A percentile compares a stretch with the other conserved stretches of the same genome.
These are phyloP conservation scores for Blastobotrys arbuscula DNA, from an alignment of 1,139 yeast species.

Conservation along the genomic window DNA sequence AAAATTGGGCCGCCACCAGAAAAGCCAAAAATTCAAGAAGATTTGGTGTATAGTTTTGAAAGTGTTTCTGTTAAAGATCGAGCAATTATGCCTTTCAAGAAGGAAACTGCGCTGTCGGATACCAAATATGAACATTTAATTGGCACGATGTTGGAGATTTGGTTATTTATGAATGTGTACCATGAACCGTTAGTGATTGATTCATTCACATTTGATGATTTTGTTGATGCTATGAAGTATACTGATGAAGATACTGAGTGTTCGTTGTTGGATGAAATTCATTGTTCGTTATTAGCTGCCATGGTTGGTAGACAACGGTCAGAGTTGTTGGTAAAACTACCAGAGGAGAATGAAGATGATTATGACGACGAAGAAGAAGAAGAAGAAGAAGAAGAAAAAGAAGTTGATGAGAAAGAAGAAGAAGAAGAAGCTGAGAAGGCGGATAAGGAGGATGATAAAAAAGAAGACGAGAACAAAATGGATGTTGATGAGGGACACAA, in stretches of 20 bases:
- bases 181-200: slow-evolving; percentile 59
- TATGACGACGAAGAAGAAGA: slow-evolving; percentile 34
- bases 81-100: slow-evolving; percentile 13
- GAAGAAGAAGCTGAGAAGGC: slow-evolving; percentile 23
- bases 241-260: slow-evolving; percentile 45
- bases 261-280: slow-evolving; percentile 60
- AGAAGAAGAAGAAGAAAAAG: slow-evolving; percentile 21
- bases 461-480: slow-evolving; percentile 21
- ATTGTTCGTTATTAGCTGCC: slow-evolving; percentile 47
- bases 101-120: slow-evolving; percentile 9
- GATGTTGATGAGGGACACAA: slow-evolving; percentile 17
- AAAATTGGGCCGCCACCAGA: slow-evolving; percentile 9
- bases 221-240: slow-evolving; percentile 53
- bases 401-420: slow-evolving; percentile 18
- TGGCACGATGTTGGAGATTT: slow-evolving; percentile 46
- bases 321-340: slow-evolving; percentile 39
- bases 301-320: slow-evolving; percentile 26
- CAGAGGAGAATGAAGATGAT: slow-evolving; percentile 31
- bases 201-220: slow-evolving; percentile 77
- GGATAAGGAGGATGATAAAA: slow-evolving; percentile 20
- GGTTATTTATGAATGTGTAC: slow-evolving; percentile 73
- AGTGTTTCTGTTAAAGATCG: slow-evolving; percentile 7
- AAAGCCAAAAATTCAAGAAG: slow-evolving; percentile 23
- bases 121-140: slow-evolving; percentile 17
- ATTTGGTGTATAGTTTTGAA: slow-evolving; percentile 20